phyloP scores from a whole-genome alignment of 208 protist genomes.

The Leishmania arabica region DNA sequence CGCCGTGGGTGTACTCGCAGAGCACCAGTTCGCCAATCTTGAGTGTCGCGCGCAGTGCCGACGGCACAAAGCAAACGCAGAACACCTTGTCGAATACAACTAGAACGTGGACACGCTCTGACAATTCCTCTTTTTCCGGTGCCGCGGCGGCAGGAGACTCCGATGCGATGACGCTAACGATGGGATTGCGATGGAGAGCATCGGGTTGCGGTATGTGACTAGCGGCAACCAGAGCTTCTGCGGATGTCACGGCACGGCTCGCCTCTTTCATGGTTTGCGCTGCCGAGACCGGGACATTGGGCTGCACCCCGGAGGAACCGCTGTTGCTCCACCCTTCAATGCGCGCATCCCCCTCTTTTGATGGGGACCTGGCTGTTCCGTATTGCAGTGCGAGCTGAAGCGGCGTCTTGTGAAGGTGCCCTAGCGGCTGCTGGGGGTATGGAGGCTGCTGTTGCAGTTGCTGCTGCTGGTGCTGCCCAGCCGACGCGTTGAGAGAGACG shows the following conservation, averaged over 20 bases:
- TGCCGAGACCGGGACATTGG: not conserved
- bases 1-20: constrained; percentile 54
- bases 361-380: not conserved
- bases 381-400: not conserved
- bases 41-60: constrained; percentile 32
- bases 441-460: constrained; percentile 1
- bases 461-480: not conserved
- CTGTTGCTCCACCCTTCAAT: constrained; percentile 11
- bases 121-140: not conserved
- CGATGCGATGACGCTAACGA: not conserved
- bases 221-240: not conserved
- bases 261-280: not conserved
- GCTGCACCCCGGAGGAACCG: constrained; percentile 2
- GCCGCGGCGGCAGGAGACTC: not conserved
- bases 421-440: not conserved
- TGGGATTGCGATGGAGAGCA: not conserved
- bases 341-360: not conserved
- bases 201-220: not conserved
- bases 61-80: constrained; percentile 65
- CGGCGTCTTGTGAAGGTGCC: not conserved
- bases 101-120: constrained; percentile 41
- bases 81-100: constrained; percentile 64
- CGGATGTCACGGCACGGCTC: not conserved
- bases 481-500: constrained; percentile 6
- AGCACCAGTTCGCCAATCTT: constrained; percentile 68